phyloP scores from a whole-genome alignment of 176 grass and related monocot species.

The Cymbopogon citratus region DNA sequence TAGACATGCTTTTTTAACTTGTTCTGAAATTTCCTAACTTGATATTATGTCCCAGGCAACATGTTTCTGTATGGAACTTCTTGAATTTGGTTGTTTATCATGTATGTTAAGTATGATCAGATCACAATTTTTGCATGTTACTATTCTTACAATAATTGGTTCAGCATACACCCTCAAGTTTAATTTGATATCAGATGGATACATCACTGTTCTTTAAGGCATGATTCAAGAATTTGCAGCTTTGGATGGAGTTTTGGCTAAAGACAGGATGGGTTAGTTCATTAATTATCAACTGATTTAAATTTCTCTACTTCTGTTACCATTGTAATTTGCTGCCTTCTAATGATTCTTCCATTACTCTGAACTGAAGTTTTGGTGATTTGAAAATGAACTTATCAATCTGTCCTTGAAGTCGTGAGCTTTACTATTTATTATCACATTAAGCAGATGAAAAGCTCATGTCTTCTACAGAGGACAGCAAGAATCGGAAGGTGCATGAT shows the following conservation, averaged over 20 bases:
- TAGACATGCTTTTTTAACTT: conserved; percentile 9
- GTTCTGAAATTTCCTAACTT: background rate
- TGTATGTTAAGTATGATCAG: conserved; percentile 18
- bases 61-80: conserved; percentile 52
- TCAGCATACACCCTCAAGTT: background rate
- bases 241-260: conserved; percentile 30
- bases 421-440: conserved; percentile 26
- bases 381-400: conserved; percentile 25
- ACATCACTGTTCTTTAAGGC: conserved; percentile 31
- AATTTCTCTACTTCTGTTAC: background rate
- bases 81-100: conserved; percentile 41
- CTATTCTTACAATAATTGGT: background rate
- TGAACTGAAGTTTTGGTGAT: conserved; percentile 30
- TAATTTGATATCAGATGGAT: conserved; percentile 25
- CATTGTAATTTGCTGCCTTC: conserved; percentile 4
- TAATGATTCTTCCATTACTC: conserved; percentile 16
- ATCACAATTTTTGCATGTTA: background rate
- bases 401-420: conserved; percentile 49
- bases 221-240: conserved; percentile 39
- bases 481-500: conserved; percentile 25
- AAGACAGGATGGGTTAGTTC: conserved; percentile 40
- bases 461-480: conserved; percentile 16
- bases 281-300: background rate
- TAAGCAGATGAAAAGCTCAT: conserved; percentile 34
- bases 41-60: conserved; percentile 36